Evolutionary conservation across 2,329 filamentous ascomycete genomes (phyloP).

Genomic region (Teratosphaeria viscida): DNA sequence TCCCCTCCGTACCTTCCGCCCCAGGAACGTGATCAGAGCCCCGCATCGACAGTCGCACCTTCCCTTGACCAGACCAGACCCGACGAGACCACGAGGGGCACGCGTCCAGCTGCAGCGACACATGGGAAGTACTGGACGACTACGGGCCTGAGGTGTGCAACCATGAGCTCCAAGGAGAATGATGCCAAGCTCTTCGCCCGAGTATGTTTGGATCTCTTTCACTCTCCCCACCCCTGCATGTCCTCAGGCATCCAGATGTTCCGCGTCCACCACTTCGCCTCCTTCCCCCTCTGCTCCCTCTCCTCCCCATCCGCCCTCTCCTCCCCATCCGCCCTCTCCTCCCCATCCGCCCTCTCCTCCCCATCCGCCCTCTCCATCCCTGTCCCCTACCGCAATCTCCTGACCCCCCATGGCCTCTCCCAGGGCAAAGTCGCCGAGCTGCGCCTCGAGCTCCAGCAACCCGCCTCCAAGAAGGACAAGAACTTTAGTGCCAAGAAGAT

Average conservation of each 20-base stretch:
- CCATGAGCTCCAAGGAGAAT: slow-evolving; percentile 59
- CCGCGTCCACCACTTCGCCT: slow-evolving; percentile 15
- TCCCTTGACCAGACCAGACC: neutral
- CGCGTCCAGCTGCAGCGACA: neutral
- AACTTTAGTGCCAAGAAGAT: slow-evolving; percentile 93
- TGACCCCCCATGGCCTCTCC: slow-evolving; percentile 11
- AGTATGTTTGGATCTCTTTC: slow-evolving; percentile 47
- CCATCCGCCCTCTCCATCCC: neutral
- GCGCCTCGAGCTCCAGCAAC: slow-evolving; percentile 62
- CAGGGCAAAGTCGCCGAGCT: slow-evolving; percentile 99
- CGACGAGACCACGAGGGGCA: neutral
- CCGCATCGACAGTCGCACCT: neutral
- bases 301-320: neutral
- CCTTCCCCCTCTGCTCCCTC: neutral
- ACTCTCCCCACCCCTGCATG: neutral
- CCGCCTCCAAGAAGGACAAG: slow-evolving; percentile 91
- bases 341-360: neutral
- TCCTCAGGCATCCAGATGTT: slow-evolving; percentile 22
- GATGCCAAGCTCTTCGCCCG: slow-evolving; percentile 99
- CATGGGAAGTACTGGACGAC: neutral
- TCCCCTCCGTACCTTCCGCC: neutral
- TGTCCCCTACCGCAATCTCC: slow-evolving; percentile 8
- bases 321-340: neutral
- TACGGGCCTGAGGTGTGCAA: slow-evolving; percentile 11
- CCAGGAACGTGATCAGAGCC: neutral